These are phyloP conservation scores for Mycena chlorophos DNA, from an alignment of 768 basidiomycete genomes.

Conservation along the genomic window DNA sequence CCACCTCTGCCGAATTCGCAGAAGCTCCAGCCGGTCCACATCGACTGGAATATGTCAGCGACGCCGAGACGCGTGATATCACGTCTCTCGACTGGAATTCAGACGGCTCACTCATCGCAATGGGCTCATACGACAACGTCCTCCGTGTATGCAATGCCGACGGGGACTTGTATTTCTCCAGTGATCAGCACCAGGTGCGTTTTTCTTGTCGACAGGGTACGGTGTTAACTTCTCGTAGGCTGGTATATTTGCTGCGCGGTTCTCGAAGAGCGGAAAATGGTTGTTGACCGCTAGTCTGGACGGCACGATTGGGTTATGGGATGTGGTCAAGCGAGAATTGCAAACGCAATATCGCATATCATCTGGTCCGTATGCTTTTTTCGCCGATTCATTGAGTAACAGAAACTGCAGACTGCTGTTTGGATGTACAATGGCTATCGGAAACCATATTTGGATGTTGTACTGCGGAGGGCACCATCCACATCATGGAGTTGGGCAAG, in stretches of 20 bases:
- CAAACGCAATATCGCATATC: slow-evolving; percentile 66
- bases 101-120: slow-evolving; percentile 71
- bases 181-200: slow-evolving; percentile 67
- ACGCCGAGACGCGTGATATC: slow-evolving; percentile 56
- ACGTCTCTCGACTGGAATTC: slow-evolving; percentile 78
- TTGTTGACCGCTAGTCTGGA: slow-evolving; percentile 78
- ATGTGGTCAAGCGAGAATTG: slow-evolving; percentile 60
- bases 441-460: slow-evolving; percentile 71
- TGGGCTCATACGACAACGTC: slow-evolving; percentile 79
- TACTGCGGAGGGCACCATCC: slow-evolving; percentile 66
- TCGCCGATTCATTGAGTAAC: neutral
- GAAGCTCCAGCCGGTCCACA: slow-evolving; percentile 37
- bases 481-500: slow-evolving; percentile 58
- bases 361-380: slow-evolving; percentile 46
- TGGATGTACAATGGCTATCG: slow-evolving; percentile 83
- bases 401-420: slow-evolving; percentile 59
- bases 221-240: slow-evolving; percentile 53
- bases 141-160: slow-evolving; percentile 63
- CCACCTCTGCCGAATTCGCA: slow-evolving; percentile 32
- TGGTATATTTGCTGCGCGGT: slow-evolving; percentile 77
- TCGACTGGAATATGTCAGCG: slow-evolving; percentile 50
- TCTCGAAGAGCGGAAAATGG: slow-evolving; percentile 73
- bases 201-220: slow-evolving; percentile 3
- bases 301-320: slow-evolving; percentile 77
- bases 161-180: slow-evolving; percentile 63